Evolutionary conservation across 164 flowering plant genomes (phyloP).

Genomic region (Chimonanthus praecox): DNA sequence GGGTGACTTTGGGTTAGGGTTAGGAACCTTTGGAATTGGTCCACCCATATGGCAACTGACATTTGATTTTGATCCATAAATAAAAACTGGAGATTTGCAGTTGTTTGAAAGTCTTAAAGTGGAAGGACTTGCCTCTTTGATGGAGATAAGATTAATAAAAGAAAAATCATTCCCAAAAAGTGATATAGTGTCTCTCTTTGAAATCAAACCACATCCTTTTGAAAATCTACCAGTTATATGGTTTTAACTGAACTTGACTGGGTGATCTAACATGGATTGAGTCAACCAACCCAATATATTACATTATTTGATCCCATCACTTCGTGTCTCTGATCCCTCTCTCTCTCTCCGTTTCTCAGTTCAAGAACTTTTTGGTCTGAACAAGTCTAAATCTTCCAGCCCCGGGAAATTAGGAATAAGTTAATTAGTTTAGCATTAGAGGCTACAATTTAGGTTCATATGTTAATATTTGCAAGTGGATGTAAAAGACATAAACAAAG

Average conservation of each 20-base stretch:
- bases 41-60: background rate
- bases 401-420: background rate
- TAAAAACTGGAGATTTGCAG: background rate
- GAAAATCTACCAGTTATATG: background rate
- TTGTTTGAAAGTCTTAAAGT: background rate
- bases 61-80: background rate
- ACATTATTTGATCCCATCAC: slow-evolving; percentile 1
- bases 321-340: no score
- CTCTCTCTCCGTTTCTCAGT: no score
- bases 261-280: background rate
- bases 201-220: slow-evolving; percentile 2
- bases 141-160: background rate
- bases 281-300: slow-evolving; percentile 1
- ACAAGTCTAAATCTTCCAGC: background rate
- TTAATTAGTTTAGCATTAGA: background rate
- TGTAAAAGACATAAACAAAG: background rate
- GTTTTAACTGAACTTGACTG: slow-evolving; percentile 10
- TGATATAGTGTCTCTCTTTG: background rate
- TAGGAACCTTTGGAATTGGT: no score
- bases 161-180: no score
- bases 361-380: no score
- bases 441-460: background rate
- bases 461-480: background rate
- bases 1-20: no score
- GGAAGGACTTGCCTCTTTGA: background rate